Evolutionary conservation across 495 filamentous ascomycete species (phyloP).

Genomic region (Annulohypoxylon stygium): DNA sequence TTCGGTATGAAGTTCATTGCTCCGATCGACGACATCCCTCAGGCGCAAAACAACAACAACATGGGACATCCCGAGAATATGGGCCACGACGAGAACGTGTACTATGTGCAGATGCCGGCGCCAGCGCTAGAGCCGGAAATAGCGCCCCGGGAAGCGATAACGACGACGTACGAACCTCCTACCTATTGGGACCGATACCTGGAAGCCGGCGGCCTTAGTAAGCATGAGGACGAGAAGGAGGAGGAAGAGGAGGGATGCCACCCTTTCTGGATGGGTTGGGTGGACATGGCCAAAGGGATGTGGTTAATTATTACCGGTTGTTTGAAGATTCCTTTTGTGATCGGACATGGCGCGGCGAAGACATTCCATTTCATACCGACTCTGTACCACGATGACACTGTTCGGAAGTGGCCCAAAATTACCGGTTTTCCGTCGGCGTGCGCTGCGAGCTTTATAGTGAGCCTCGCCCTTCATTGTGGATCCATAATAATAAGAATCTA

Average conservation of each 20-base stretch:
- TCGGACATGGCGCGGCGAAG: constrained; percentile 71
- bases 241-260: constrained; percentile 36
- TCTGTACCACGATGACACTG: constrained; percentile 73
- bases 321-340: constrained; percentile 71
- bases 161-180: constrained; percentile 1
- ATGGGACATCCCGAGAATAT: neutral
- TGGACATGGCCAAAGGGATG: constrained; percentile 55
- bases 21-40: constrained; percentile 21
- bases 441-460: constrained; percentile 63
- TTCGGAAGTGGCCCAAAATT: constrained; percentile 69
- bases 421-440: constrained; percentile 69
- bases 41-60: neutral
- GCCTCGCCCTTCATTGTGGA: neutral
- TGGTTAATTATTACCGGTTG: constrained; percentile 63
- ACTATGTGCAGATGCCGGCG: constrained; percentile 3
- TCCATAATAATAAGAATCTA: neutral
- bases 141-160: neutral
- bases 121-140: neutral
- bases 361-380: constrained; percentile 77
- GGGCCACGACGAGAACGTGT: neutral
- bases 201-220: neutral
- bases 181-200: constrained; percentile 29
- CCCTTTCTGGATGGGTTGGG: constrained; percentile 40
- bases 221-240: constrained; percentile 10
- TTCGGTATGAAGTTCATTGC: constrained; percentile 44